A percentile compares a stretch with the other conserved stretches of the same genome.
phyloP scores from a whole-genome alignment of 2,329 filamentous ascomycete species.

The Calonectria hawksworthii region DNA sequence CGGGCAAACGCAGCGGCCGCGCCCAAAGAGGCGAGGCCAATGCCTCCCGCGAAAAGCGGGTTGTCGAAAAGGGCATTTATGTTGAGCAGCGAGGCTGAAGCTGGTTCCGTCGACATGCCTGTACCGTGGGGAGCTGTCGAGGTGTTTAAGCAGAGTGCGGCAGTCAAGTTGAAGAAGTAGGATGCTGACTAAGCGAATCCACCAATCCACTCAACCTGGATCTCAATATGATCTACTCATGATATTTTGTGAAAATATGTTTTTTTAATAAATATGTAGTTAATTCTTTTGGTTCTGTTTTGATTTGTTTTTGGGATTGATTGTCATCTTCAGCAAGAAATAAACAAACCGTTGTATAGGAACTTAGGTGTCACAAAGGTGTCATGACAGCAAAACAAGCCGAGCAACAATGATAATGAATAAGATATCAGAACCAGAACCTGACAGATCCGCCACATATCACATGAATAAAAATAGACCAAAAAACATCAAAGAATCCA shows the following conservation, averaged over 20 bases:
- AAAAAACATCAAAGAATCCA: neutral
- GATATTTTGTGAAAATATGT: neutral
- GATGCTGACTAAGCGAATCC: slow-evolving; percentile 21
- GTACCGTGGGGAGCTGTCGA: slow-evolving; percentile 38
- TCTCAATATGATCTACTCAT: neutral
- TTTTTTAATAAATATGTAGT: too few species aligned
- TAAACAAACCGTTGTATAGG: too few species aligned
- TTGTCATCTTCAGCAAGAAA: neutral
- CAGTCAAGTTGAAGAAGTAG: slow-evolving; percentile 1
- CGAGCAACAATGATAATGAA: neutral
- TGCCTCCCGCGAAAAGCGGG: slow-evolving; percentile 78
- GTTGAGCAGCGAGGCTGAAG: slow-evolving; percentile 55
- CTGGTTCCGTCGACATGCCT: slow-evolving; percentile 50
- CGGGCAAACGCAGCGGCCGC: slow-evolving; percentile 86
- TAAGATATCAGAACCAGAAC: neutral
- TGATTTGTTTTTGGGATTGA: neutral
- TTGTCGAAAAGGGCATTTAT: slow-evolving; percentile 74
- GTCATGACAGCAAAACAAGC: neutral
- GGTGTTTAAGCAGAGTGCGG: slow-evolving; percentile 30
- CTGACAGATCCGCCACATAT: too few species aligned
- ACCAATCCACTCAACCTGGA: neutral
- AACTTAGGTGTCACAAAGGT: neutral
- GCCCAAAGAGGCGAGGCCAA: slow-evolving; percentile 91
- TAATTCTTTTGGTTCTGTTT: neutral
- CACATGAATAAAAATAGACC: neutral